phyloP scores from a whole-genome alignment of 2,329 filamentous ascomycete genomes.

The Alternaria ventricosa region DNA sequence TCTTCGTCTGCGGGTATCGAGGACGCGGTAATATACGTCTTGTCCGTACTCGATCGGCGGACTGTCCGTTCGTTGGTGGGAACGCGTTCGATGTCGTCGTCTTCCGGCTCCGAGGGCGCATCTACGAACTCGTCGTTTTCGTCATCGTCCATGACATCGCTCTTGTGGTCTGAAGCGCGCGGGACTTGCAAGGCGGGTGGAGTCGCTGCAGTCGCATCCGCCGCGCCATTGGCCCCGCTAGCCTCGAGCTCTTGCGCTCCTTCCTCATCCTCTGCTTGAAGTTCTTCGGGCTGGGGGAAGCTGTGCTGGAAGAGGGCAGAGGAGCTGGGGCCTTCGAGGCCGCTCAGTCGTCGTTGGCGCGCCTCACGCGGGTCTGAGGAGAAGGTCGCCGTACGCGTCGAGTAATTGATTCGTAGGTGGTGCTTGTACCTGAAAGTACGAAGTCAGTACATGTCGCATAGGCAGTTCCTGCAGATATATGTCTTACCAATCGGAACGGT shows the following conservation, averaged over 20 bases:
- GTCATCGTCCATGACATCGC: conserved; percentile 17
- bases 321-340: conserved; percentile 49
- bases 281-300: conserved; percentile 52
- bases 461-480: neutral
- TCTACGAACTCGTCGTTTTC: conserved; percentile 28
- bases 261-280: conserved; percentile 38
- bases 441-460: neutral
- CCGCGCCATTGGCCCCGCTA: conserved; percentile 19
- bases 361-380: conserved; percentile 55
- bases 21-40: conserved; percentile 43
- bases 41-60: conserved; percentile 36
- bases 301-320: conserved; percentile 49
- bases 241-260: conserved; percentile 13
- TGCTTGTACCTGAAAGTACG: conserved; percentile 59
- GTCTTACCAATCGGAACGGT: neutral
- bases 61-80: conserved; percentile 10
- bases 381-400: conserved; percentile 58
- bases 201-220: conserved; percentile 25
- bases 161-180: conserved; percentile 32
- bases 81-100: conserved; percentile 26
- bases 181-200: conserved; percentile 42
- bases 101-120: conserved; percentile 42
- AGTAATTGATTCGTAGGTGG: conserved; percentile 54
- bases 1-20: conserved; percentile 22
- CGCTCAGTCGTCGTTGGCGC: conserved; percentile 52